Evolutionary conservation across 176 grass and related monocot species (phyloP), one percentile per base, ranked within the genome.

Genomic region (Saccharum spontaneum): DNA sequence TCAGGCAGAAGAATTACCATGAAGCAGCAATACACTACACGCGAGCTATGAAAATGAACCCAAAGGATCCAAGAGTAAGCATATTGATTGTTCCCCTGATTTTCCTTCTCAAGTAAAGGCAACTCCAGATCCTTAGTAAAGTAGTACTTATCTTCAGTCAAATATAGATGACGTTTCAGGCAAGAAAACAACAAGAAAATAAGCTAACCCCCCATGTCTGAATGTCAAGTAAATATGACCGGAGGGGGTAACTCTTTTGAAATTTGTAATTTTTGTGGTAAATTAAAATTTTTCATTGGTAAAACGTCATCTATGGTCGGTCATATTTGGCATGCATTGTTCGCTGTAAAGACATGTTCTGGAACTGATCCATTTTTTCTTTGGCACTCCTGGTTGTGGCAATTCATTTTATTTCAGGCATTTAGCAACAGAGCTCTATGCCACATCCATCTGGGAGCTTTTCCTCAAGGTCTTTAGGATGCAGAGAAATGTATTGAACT

Each of bases 1-100:
- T 90, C 48, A 82, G 85, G 66, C 73, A 85, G 73, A 83, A 90
- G 22, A 94, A 81, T 18, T 94, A 86, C 34, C 75, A 87, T 67
- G 92, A 90, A 81, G 92, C 92, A 61, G 83, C 72, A 63, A 64
- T 83, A 39, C 83, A 88, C 46, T 94, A 94, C 71, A 90, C 92
- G 10, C 70, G 86, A 86, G 92, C 92, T 77, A 67, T 67, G 22
- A 75, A 69, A 77, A 86, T 78, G 30, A 90, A 80, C 49, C 92
- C 92, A 62, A 86, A 88, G 18, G 92, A 94, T 62, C 88, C 78
- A 46, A 88, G 79, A 73, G 88, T 94, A 93, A 82, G 72, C 26
- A 46, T 83, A 80, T 65, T 76, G 3, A n/a, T 69, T 50, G 9
- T 76, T 64, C 22, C 12, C 15, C 5, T 41, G 36, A 18, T 69